Conservation (phyloP, 768 basidiomycete species). For the Boletus tylopilopsis region DNA sequence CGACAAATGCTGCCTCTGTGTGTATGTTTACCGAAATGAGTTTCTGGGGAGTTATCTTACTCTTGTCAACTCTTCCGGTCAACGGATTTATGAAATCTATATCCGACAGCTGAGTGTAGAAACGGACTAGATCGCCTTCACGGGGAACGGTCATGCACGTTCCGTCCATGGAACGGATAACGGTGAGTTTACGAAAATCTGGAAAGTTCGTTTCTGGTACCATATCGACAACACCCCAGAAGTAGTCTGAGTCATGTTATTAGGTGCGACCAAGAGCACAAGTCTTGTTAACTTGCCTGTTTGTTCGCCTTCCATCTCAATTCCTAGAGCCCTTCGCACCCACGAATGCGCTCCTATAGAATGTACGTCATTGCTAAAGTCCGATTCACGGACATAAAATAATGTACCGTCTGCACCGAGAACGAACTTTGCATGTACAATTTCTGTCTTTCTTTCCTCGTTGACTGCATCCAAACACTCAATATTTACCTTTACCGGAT, state of each 20-base stretch:
- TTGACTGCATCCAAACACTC: slow-evolving; percentile 19
- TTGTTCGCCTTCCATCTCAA: slow-evolving; percentile 42
- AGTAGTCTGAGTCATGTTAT: slow-evolving; percentile 43
- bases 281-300: slow-evolving; percentile 26
- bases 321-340: slow-evolving; percentile 41
- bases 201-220: slow-evolving; percentile 69
- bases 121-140: slow-evolving; percentile 56
- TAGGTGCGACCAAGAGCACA: background rate
- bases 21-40: slow-evolving; percentile 45
- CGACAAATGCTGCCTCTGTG: background rate
- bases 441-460: slow-evolving; percentile 28
- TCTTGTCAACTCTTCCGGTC: slow-evolving; percentile 52
- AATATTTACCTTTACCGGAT: slow-evolving; percentile 9
- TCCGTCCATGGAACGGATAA: slow-evolving; percentile 61
- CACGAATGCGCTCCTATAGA: slow-evolving; percentile 38
- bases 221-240: slow-evolving; percentile 75
- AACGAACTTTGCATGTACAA: slow-evolving; percentile 28
- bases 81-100: slow-evolving; percentile 39
- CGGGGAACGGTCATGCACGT: slow-evolving; percentile 72
- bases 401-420: slow-evolving; percentile 31
- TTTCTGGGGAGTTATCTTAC: slow-evolving; percentile 42
- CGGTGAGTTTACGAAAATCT: slow-evolving; percentile 59
- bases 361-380: background rate
- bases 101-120: slow-evolving; percentile 67
- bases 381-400: background rate